Evolutionary conservation across 768 basidiomycete species (phyloP).

Genomic region (Naganishia kalamii): DNA sequence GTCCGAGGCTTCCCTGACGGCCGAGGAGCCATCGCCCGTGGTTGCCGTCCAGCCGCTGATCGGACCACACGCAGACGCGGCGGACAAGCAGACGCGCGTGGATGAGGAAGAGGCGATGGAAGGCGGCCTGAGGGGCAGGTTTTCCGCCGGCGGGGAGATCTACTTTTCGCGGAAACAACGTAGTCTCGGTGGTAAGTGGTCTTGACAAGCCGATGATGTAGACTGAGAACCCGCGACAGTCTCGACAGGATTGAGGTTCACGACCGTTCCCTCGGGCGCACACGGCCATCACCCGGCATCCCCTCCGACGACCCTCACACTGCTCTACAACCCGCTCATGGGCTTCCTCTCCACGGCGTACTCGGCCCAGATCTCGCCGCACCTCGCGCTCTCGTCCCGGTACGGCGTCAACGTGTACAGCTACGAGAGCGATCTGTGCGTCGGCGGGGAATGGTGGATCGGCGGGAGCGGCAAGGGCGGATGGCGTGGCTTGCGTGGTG

Average conservation of each 20-base stretch:
- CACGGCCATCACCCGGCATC: conserved; percentile 49
- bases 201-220: neutral
- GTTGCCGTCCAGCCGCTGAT: conserved; percentile 30
- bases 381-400: conserved; percentile 73
- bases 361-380: conserved; percentile 74
- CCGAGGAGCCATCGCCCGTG: conserved; percentile 46
- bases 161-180: conserved; percentile 89
- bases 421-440: conserved; percentile 91
- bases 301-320: conserved; percentile 89
- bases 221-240: conserved; percentile 51
- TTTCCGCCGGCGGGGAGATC: conserved; percentile 86
- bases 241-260: conserved; percentile 88
- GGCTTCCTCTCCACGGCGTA: conserved; percentile 90
- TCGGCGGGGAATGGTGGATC: conserved; percentile 96
- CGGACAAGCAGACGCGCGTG: conserved; percentile 62
- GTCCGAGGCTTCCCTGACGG: conserved; percentile 46
- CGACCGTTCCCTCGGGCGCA: conserved; percentile 76
- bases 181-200: conserved; percentile 74
- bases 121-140: conserved; percentile 79
- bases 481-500: conserved; percentile 7
- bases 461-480: conserved; percentile 48
- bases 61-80: conserved; percentile 17
- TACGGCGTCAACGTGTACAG: conserved; percentile 97
- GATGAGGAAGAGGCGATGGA: conserved; percentile 92
- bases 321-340: conserved; percentile 91